Evolutionary conservation across 2,329 filamentous ascomycete species (phyloP), one percentile per base, ranked within the genome.

Genomic region (Pochonia chlamydosporia): DNA sequence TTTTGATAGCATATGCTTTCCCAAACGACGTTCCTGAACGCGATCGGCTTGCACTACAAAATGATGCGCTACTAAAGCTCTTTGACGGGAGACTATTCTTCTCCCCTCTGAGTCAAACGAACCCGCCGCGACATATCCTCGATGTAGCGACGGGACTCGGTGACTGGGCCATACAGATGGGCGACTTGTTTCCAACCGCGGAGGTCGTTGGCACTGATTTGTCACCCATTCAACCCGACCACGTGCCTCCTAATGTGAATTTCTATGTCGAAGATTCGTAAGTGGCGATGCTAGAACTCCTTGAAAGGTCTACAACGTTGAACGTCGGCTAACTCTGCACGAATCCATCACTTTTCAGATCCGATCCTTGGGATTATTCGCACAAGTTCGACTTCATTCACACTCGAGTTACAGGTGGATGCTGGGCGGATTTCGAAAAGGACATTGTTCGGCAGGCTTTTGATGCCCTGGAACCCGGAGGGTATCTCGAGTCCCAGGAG

Each of bases 201-300:
- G 64, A 74, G 50, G 72, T 87, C 25, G 73, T 76, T 42, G 84
- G 81, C 26, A 84, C 79, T 8, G 84, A 87, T 56, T 70, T 87
- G 5, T 85, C 82, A 1, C 82, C 83, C 2, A 81, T 86, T 23
- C 84, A 87, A 57, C 82, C 83, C 3, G 67, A 68, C 4, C 71
- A 77, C 41, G 82, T 89, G 1, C 85, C 87, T 0, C 76, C 78
- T 16, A 91, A 91, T 52, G 83, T 89, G 13, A 78, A 81, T 52
- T 91, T 91, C 54, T 81, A 81, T 50, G 76, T 91, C 40, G 85
- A 89, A 58, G 85, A 90, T 56, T 67, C 66, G 63, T 66, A 59
- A 55, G 65, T 61, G n/a, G n/a, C n/a, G n/a, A n/a, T n/a, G n/a
- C n/a, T n/a, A n/a, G n/a, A n/a, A n/a, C n/a, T n/a, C n/a, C n/a